Evolutionary conservation across 2,329 filamentous ascomycete genomes (phyloP).

Genomic region (Gnomoniopsis sp.): DNA sequence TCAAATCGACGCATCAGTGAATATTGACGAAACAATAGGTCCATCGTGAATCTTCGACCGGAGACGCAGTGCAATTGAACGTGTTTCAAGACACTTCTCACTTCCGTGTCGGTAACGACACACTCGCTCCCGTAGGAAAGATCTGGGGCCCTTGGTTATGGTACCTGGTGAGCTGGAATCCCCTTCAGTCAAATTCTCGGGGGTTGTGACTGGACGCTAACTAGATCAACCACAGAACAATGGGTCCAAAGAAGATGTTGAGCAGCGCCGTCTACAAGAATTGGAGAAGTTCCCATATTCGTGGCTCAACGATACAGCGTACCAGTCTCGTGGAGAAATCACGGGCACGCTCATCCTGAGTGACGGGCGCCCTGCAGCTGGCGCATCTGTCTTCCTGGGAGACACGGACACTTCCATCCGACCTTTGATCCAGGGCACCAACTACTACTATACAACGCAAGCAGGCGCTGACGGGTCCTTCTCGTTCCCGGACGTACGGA

Average conservation of each 20-base stretch:
- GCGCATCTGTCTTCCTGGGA: constrained; percentile 47
- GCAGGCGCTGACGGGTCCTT: constrained; percentile 41
- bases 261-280: constrained; percentile 35
- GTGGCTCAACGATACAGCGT: constrained; percentile 43
- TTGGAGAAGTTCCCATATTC: constrained; percentile 43
- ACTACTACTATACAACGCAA: constrained; percentile 48
- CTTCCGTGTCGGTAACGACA: constrained; percentile 34
- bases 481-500: constrained; percentile 39
- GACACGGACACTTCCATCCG: constrained; percentile 42
- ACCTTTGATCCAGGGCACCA: constrained; percentile 43
- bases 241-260: constrained; percentile 41
- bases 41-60: constrained; percentile 46
- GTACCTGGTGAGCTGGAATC: constrained; percentile 30
- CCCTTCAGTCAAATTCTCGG: neutral
- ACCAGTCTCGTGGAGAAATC: constrained; percentile 46
- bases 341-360: constrained; percentile 40
- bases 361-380: constrained; percentile 43
- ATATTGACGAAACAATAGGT: constrained; percentile 25
- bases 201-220: constrained; percentile 6
- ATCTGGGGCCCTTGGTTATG: constrained; percentile 42
- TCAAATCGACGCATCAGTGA: neutral
- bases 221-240: constrained; percentile 34
- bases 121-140: constrained; percentile 36
- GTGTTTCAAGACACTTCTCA: constrained; percentile 50
- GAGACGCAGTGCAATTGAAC: constrained; percentile 50